Evolutionary conservation across 1,139 yeast genomes (phyloP).

Genomic region (Wickerhamomyces sp.): DNA sequence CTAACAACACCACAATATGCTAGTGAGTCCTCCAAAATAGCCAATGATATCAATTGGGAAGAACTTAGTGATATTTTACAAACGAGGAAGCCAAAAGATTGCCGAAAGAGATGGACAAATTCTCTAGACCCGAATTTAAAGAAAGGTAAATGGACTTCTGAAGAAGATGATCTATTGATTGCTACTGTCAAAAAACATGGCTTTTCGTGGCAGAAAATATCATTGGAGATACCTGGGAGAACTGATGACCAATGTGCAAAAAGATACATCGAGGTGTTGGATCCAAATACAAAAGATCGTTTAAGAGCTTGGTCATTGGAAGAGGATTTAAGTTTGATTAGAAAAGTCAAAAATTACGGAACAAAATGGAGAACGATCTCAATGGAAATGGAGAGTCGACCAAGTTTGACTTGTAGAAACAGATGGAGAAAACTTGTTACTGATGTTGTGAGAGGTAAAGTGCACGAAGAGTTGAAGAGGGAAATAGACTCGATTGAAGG

Average conservation of each 20-base stretch:
- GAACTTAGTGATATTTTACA: constrained; percentile 44
- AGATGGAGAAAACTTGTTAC: constrained; percentile 88
- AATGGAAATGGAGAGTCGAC: constrained; percentile 66
- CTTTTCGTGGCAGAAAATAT: constrained; percentile 82
- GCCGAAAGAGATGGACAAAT: constrained; percentile 72
- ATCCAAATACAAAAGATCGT: constrained; percentile 74
- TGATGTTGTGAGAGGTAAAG: constrained; percentile 58
- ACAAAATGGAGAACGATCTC: constrained; percentile 90
- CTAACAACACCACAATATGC: constrained; percentile 26
- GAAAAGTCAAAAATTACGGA: constrained; percentile 68
- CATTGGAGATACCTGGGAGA: constrained; percentile 71
- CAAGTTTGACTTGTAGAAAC: constrained; percentile 86
- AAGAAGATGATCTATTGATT: constrained; percentile 66
- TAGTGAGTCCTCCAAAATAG: constrained; percentile 24
- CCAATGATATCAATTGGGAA: constrained; percentile 62
- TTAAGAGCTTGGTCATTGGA: constrained; percentile 75
- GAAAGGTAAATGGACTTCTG: constrained; percentile 87
- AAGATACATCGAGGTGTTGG: constrained; percentile 82
- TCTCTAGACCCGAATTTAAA: constrained; percentile 77
- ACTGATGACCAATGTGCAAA: constrained; percentile 96
- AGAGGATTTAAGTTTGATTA: constrained; percentile 68
- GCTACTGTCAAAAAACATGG: constrained; percentile 68
- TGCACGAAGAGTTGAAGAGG: constrained; percentile 26
- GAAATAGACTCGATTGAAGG: constrained; percentile 32
- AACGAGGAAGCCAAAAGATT: constrained; percentile 59